phyloP scores from a whole-genome alignment of 2,329 filamentous ascomycete genomes.

The Claviceps africana region DNA sequence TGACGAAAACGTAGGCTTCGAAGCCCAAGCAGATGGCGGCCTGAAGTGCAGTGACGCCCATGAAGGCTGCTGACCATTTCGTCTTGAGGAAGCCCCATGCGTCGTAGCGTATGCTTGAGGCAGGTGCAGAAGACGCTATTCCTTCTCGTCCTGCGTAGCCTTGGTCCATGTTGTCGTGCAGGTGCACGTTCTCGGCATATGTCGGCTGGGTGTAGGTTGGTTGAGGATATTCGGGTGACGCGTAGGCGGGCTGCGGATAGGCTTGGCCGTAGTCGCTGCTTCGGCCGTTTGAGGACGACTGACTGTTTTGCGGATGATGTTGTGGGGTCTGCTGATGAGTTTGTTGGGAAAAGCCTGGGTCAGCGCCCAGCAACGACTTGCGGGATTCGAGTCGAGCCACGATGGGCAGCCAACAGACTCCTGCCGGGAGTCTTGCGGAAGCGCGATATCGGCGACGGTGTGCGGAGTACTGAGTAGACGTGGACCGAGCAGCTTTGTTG shows the following conservation, averaged over 20 bases:
- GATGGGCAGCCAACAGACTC: conserved; percentile 20
- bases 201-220: conserved; percentile 13
- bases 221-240: conserved; percentile 16
- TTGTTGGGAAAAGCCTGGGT: conserved; percentile 23
- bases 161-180: conserved; percentile 20
- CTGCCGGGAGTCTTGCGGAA: conserved; percentile 20
- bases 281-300: conserved; percentile 7
- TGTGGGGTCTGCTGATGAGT: conserved; percentile 13
- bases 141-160: conserved; percentile 25
- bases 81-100: conserved; percentile 63
- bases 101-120: conserved; percentile 17
- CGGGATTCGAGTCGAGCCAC: conserved; percentile 28
- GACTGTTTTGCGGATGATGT: conserved; percentile 12
- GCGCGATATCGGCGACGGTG: not conserved
- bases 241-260: conserved; percentile 19
- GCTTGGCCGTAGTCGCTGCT: conserved; percentile 19
- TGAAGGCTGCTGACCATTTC: conserved; percentile 79
- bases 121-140: conserved; percentile 18
- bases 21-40: conserved; percentile 67
- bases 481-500: not conserved
- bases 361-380: conserved; percentile 25
- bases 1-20: conserved; percentile 86
- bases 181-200: conserved; percentile 15
- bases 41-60: conserved; percentile 60
- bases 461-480: not conserved